Evolutionary conservation across 768 basidiomycete genomes (phyloP).

Genomic region (Naganishia randhawae): DNA sequence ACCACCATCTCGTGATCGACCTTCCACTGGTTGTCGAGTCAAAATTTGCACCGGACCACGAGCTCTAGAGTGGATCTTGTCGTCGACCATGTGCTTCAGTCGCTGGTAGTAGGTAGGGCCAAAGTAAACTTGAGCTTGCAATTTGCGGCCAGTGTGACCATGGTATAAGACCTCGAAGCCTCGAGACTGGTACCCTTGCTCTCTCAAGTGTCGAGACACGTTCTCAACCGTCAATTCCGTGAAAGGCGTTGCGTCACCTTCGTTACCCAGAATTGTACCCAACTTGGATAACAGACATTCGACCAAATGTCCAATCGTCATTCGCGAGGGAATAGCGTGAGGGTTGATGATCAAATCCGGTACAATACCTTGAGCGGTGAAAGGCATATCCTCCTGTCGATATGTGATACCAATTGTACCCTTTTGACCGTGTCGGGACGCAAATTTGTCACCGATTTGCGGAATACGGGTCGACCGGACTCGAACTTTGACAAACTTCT

Average conservation of each 20-base stretch:
- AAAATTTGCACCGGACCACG: conserved; percentile 96
- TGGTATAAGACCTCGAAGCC: conserved; percentile 98
- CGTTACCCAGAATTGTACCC: conserved; percentile 89
- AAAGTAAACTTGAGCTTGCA: conserved; percentile 96
- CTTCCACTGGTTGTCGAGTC: conserved; percentile 95
- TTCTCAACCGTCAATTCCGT: conserved; percentile 96
- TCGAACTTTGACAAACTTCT: conserved; percentile 97
- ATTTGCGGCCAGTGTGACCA: conserved; percentile 94
- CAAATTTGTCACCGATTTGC: conserved; percentile 98
- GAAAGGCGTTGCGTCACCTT: conserved; percentile 98
- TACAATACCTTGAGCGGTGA: conserved; percentile 91
- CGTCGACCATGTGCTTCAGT: conserved; percentile 99
- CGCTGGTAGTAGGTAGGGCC: conserved; percentile 99
- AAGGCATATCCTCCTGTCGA: conserved; percentile 99
- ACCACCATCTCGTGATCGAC: conserved; percentile 97
- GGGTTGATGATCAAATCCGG: conserved; percentile 98
- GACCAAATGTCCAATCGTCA: conserved; percentile 99
- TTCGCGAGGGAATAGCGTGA: conserved; percentile 98
- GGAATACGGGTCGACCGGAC: conserved; percentile 93
- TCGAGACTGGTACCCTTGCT: conserved; percentile 92
- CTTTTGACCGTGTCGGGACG: conserved; percentile 98
- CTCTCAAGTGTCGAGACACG: conserved; percentile 83
- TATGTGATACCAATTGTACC: conserved; percentile 99
- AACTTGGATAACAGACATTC: conserved; percentile 96
- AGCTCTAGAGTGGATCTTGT: conserved; percentile 98